Conservation (phyloP, 441 rosid species). For the Pelargonium fulgidum region DNA sequence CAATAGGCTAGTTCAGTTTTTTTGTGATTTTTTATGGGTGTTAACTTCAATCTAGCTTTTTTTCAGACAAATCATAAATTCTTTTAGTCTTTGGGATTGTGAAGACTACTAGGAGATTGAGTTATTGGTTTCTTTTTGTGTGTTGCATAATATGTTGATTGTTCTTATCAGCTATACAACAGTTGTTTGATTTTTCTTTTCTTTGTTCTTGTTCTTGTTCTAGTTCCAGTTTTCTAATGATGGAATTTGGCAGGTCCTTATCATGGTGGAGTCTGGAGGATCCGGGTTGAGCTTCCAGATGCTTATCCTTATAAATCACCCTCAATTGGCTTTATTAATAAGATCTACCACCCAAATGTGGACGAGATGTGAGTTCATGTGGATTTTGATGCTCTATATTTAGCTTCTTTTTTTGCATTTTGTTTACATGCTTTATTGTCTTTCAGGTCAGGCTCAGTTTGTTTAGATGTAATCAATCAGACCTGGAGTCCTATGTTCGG, state of each 20-base stretch:
- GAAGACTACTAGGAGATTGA: not conserved
- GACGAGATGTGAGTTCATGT: conserved; percentile 55
- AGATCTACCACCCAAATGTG: conserved; percentile 70
- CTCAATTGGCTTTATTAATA: conserved; percentile 60
- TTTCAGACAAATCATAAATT: not conserved
- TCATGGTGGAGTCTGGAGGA: conserved; percentile 65
- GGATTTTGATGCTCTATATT: conserved; percentile 13
- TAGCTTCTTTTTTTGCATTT: conserved; percentile 16
- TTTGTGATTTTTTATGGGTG: not conserved
- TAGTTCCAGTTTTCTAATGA: not conserved
- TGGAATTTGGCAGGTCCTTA: conserved; percentile 45
- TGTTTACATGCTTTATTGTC: not conserved
- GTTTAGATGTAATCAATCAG: conserved; percentile 90
- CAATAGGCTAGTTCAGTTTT: not conserved
- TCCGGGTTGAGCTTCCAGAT: conserved; percentile 67
- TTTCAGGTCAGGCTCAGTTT: conserved; percentile 91
- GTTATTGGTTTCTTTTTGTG: not conserved
- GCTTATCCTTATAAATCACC: conserved; percentile 80
- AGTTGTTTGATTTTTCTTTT: not conserved
- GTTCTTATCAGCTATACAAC: too few relatives aligned
- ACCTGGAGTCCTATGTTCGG: conserved; percentile 99
- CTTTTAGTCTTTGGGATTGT: not conserved
- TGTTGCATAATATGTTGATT: not conserved
- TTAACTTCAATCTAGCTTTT: not conserved
- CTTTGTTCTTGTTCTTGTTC: not conserved